phyloP scores from a whole-genome alignment of 257 asterid species.

The Solanum ossicruentum region DNA sequence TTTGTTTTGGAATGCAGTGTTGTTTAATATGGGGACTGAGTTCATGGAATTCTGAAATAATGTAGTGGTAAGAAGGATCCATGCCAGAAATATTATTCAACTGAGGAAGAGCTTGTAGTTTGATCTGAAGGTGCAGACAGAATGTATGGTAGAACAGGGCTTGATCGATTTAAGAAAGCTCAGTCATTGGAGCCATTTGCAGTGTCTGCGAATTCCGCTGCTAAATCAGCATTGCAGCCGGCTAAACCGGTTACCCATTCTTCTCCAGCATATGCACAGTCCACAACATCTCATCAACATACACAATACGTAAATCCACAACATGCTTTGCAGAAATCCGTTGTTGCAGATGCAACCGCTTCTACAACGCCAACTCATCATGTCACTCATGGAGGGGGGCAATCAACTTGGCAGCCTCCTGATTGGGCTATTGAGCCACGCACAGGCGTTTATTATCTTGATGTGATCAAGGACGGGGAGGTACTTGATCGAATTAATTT shows the following conservation, averaged over 20 bases:
- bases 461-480: conserved; percentile 90
- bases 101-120: not conserved
- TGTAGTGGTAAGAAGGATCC: not conserved
- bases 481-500: conserved; percentile 67
- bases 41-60: not conserved
- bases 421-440: conserved; percentile 99
- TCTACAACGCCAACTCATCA: conserved; percentile 34
- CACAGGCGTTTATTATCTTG: conserved; percentile 75
- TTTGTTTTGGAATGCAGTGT: not conserved
- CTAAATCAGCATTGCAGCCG: conserved; percentile 16
- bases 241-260: conserved; percentile 14
- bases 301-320: conserved; percentile 27
- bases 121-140: not conserved
- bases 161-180: conserved; percentile 92
- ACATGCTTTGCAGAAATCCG: conserved; percentile 22
- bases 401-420: conserved; percentile 94
- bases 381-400: conserved; percentile 83
- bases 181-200: conserved; percentile 76
- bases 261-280: conserved; percentile 20
- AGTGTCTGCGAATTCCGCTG: conserved; percentile 36
- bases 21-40: not conserved
- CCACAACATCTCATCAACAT: conserved; percentile 27
- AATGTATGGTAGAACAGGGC: conserved; percentile 89
- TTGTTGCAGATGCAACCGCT: conserved; percentile 19
- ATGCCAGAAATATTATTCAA: not conserved